phyloP scores from a whole-genome alignment of 768 basidiomycete species.

The Chlorophyllum brunneum region DNA sequence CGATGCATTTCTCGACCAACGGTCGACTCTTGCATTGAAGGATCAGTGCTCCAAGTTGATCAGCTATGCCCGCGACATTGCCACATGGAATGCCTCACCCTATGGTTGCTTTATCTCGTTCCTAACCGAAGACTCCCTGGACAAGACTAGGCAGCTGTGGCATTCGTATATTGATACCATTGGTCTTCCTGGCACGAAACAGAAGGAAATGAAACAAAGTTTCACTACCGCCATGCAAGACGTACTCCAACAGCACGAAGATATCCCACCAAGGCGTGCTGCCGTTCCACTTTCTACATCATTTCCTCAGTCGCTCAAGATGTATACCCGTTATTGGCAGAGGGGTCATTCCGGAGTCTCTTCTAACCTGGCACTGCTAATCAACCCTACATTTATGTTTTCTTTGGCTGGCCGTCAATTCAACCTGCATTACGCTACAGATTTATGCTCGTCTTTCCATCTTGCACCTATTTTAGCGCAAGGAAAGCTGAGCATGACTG shows the following conservation, averaged over 20 bases:
- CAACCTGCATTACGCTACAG: conserved; percentile 40
- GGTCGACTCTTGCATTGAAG: conserved; percentile 25
- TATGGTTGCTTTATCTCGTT: conserved; percentile 36
- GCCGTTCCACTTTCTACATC: no score
- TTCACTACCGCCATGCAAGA: neutral
- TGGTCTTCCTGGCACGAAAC: conserved; percentile 17
- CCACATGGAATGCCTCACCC: conserved; percentile 33
- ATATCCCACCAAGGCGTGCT: no score
- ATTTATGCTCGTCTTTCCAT: conserved; percentile 40
- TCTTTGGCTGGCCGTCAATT: conserved; percentile 33
- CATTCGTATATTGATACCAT: conserved; percentile 26
- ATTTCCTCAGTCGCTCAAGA: no score
- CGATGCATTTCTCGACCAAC: conserved; percentile 41
- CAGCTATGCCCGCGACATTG: conserved; percentile 25
- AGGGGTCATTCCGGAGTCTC: no score
- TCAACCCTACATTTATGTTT: conserved; percentile 47
- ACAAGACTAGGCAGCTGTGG: conserved; percentile 39
- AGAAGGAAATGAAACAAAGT: conserved; percentile 16
- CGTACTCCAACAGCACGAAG: no score
- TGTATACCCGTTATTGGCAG: no score
- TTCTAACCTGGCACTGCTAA: conserved; percentile 19
- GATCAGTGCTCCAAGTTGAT: conserved; percentile 37
- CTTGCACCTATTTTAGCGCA: conserved; percentile 27
- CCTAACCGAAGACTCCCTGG: conserved; percentile 34
- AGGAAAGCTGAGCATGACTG: no score